Conservation (phyloP, 306 rosid species). For the Urtica urens region DNA sequence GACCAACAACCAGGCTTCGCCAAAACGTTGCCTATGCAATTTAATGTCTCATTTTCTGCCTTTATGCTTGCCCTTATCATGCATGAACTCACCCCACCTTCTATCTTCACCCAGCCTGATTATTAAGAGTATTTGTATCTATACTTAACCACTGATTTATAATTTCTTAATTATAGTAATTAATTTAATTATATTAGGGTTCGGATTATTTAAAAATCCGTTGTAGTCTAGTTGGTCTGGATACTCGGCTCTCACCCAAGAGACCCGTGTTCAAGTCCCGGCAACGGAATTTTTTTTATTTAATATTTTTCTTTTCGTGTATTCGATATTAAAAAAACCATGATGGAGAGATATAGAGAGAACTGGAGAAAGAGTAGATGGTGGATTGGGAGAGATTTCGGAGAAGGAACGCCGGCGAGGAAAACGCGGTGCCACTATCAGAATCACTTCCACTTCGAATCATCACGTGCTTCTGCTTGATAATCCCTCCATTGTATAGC, state of each 20-base stretch:
- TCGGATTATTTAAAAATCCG: slow-evolving; percentile 27
- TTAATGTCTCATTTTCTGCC: slow-evolving; percentile 26
- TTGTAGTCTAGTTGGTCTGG: too few relatives aligned
- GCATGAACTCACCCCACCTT: slow-evolving; percentile 32
- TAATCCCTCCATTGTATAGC: slow-evolving; percentile 62
- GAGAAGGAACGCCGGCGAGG: slow-evolving; percentile 35
- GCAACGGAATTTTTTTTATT: slow-evolving; percentile 32
- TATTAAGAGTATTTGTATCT: too few relatives aligned
- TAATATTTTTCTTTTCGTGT: neutral
- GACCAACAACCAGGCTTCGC: slow-evolving; percentile 88
- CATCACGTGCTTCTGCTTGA: slow-evolving; percentile 10
- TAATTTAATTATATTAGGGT: too few relatives aligned
- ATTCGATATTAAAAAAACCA: neutral
- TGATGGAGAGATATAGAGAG: neutral
- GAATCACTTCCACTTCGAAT: slow-evolving; percentile 2
- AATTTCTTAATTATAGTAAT: too few relatives aligned
- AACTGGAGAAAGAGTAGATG: slow-evolving; percentile 65
- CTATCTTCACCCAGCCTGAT: slow-evolving; percentile 62
- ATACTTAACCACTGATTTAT: too few relatives aligned
- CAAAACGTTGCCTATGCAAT: slow-evolving; percentile 61
- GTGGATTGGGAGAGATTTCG: slow-evolving; percentile 40
- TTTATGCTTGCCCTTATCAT: slow-evolving; percentile 46
- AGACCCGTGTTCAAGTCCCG: slow-evolving; percentile 85
- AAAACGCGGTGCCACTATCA: neutral
- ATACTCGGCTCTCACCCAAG: too few relatives aligned